These are phyloP conservation scores for Calycina marina DNA, from an alignment of 2,329 filamentous ascomycete genomes.

Conservation along the genomic window DNA sequence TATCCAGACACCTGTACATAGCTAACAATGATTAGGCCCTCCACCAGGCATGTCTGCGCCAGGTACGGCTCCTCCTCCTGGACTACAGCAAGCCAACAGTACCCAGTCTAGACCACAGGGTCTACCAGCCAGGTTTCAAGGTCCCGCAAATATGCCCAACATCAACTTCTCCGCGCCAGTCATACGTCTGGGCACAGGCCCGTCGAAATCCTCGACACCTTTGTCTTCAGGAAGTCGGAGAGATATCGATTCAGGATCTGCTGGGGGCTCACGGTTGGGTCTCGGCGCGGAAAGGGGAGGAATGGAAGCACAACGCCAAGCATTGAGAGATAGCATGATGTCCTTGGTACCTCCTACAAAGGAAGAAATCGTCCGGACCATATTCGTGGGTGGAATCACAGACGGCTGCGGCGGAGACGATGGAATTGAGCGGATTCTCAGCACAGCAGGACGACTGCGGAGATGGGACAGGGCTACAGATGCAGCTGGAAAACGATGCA, in stretches of 20 bases:
- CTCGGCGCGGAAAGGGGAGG: conserved; percentile 27
- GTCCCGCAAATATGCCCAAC: conserved; percentile 82
- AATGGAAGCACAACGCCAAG: conserved; percentile 51
- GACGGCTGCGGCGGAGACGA: conserved; percentile 64
- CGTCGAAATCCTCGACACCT: conserved; percentile 40
- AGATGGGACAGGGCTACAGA: conserved; percentile 75
- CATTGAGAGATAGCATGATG: conserved; percentile 53
- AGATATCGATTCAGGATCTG: conserved; percentile 28
- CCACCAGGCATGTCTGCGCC: conserved; percentile 73
- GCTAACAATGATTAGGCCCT: conserved; percentile 35
- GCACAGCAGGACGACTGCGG: conserved; percentile 62
- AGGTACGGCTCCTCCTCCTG: conserved; percentile 64
- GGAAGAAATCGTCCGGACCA: conserved; percentile 82
- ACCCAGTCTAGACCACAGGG: conserved; percentile 66
- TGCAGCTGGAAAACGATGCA: conserved; percentile 61
- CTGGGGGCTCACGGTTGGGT: conserved; percentile 23
- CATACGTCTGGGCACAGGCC: conserved; percentile 76
- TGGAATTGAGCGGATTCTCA: conserved; percentile 63
- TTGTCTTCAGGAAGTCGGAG: conserved; percentile 28
- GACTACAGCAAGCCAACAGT: conserved; percentile 60
- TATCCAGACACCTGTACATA: conserved; percentile 3
- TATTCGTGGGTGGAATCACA: conserved; percentile 80
- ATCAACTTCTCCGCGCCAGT: conserved; percentile 98
- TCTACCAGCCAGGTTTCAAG: conserved; percentile 73
- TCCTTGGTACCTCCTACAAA: conserved; percentile 66